phyloP scores from a whole-genome alignment of 1,139 yeast species.

The Diutina rugosa region DNA sequence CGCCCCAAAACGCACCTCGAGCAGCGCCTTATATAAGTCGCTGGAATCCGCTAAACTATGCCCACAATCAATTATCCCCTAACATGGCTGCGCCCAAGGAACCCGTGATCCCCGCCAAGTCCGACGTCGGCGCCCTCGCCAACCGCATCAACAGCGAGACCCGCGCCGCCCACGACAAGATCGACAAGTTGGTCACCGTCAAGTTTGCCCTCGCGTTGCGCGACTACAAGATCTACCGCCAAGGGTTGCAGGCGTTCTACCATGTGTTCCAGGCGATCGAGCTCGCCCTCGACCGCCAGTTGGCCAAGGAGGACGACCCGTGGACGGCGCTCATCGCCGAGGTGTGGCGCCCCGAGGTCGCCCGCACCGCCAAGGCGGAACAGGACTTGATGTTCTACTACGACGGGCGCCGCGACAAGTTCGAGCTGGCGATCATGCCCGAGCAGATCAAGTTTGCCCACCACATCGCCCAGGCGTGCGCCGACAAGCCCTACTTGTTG shows the following conservation, averaged over 20 bases:
- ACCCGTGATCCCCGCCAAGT: slow-evolving; percentile 49
- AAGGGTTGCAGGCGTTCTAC: slow-evolving; percentile 68
- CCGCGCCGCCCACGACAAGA: slow-evolving; percentile 49
- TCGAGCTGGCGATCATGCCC: slow-evolving; percentile 41
- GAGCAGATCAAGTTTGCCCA: slow-evolving; percentile 50
- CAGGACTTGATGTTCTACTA: slow-evolving; percentile 60
- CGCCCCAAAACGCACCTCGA: neutral
- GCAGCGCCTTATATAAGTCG: neutral
- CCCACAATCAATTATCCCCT: neutral
- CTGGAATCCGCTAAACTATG: too few relatives aligned
- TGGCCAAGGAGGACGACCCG: slow-evolving; percentile 16
- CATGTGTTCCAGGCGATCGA: slow-evolving; percentile 67
- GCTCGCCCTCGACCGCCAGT: slow-evolving; percentile 34
- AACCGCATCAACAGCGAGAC: slow-evolving; percentile 69
- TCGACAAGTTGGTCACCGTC: slow-evolving; percentile 56
- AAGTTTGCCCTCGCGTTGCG: slow-evolving; percentile 66
- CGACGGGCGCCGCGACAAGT: slow-evolving; percentile 40
- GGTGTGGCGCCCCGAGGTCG: slow-evolving; percentile 63
- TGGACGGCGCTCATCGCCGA: slow-evolving; percentile 30
- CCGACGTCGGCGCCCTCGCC: slow-evolving; percentile 70
- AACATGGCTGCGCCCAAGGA: slow-evolving; percentile 15
- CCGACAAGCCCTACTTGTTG: slow-evolving; percentile 54
- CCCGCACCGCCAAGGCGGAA: slow-evolving; percentile 45
- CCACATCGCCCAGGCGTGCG: slow-evolving; percentile 42
- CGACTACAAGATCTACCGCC: slow-evolving; percentile 66